Base-by-base conservation (phyloP, 2,329 filamentous ascomycete genomes). In the Alternaria brassicae region DNA sequence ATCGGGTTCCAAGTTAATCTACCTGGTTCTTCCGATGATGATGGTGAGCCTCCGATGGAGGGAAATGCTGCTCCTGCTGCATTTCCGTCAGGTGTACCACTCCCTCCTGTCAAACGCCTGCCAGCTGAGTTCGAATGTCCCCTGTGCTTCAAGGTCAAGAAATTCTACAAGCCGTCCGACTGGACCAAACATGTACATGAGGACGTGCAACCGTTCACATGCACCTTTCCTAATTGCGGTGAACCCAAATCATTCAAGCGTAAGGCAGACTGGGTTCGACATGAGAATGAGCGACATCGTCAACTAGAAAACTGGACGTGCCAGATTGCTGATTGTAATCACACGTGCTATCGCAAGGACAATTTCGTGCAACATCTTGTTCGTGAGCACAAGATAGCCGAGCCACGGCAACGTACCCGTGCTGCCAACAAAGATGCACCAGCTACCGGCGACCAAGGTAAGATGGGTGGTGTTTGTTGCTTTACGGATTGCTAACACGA, bases 181-280 rank as follows among this genome's bases (percentile, higher is more conserved):
- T 97, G 93, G 93, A 96, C 93, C 1, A 97, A 97, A 76, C 93
- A 97, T 72, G 91, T 97, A 1, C 92, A 96, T 69, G 93, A 97
- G 78, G 93, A 97, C 74, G 88, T 97, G 1, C 91, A 95, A 73
- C 93, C 93, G 0, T 97, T 97, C 68, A 96, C 92, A 3, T 97
- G 93, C 78, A 97, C 93, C 0, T 97, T 94, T 81, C 88, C 90
- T 2, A 84, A 87, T 50, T 97, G 93, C 73, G 85, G 86, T 8
- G 92, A 96, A 47, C 88, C 91, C 17, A 96, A 96, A 78, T 93
- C 92, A 34, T 97, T 97, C 82, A 97, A 97, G 79, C 87, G 93
- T 47, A 97, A 97, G 78, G 93, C 93, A 13, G 93, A 97, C 74
- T 97, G 93, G 93, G 92, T 97, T 21, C 87, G 93, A 28, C 93